Base-by-base conservation (phyloP, 441 rosid genomes). In the Populus hybrid region DNA sequence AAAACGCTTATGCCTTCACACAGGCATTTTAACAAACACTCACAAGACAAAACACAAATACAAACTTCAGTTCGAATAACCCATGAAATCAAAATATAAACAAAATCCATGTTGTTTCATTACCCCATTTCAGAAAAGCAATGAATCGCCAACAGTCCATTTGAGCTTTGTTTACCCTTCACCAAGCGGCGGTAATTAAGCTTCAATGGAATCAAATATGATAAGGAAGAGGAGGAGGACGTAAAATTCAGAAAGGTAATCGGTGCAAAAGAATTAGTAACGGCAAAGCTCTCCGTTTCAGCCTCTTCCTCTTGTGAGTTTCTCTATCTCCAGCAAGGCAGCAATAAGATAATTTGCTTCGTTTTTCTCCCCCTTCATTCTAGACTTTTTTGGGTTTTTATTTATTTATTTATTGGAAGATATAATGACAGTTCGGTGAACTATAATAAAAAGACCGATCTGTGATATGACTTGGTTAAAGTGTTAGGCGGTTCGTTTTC, bases 51-150 rank as follows among this genome's bases (percentile, higher is more conserved):
- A 75, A 4, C 28, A 65, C 5, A 5, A 46, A 16, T 16, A 19
- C 3, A 10, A 71, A 36, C 7, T 4, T 1, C 53, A 35, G 38
- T 57, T 8, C 7, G 7, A 4, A 34, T 0, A 67, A 70, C 5
- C 18, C 2, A 3, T 30, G 40, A 5, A 16, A 21, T 3, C 7
- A 57, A 26, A 5, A 9, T 61, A 79, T 28, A 19, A 2, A n/a
- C 2, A 5, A 32, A 21, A 3, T 1, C 8, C 7, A 26, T 7
- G 11, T 57, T 19, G n/a, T 18, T 28, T 9, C 61, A 4, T 46
- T 72, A 89, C 91, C 89, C 88, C 70, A 72, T 78, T 24, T 82
- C 82, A 26, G 91, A 82, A 18, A 90, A 86, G 79, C 91, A 89
- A 76, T 72, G 83, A 74, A 87, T 69, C 61, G 80, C 40, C 75